phyloP scores from a whole-genome alignment of 2,329 filamentous ascomycete species.

The Knoxdaviesia capensis region DNA sequence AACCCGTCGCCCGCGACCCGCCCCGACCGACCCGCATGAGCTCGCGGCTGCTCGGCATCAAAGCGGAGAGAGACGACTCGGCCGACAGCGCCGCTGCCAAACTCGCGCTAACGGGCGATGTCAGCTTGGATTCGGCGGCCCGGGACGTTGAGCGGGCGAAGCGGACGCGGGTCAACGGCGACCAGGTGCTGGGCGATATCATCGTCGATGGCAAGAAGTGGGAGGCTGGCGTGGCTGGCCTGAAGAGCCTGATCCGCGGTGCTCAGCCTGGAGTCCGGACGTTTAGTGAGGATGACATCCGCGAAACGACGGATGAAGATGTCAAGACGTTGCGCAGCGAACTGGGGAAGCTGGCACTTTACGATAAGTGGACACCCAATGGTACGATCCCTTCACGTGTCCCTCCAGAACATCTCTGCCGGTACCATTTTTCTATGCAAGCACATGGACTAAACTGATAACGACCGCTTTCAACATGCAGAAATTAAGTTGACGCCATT shows the following conservation, averaged over 20 bases:
- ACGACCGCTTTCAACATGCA: constrained; percentile 12
- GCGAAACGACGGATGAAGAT: constrained; percentile 57
- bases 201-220: constrained; percentile 63
- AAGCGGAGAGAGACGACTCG: constrained; percentile 22
- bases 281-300: constrained; percentile 67
- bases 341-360: constrained; percentile 60
- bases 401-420: too few relatives aligned
- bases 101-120: constrained; percentile 19
- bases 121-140: constrained; percentile 23
- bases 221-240: constrained; percentile 44
- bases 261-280: constrained; percentile 69
- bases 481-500: constrained; percentile 86
- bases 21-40: constrained; percentile 33
- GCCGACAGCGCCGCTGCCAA: neutral
- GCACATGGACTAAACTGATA: neutral
- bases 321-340: constrained; percentile 52
- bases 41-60: constrained; percentile 34
- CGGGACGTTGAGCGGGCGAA: constrained; percentile 31
- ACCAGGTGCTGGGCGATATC: constrained; percentile 56
- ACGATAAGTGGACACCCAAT: constrained; percentile 67
- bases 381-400: constrained; percentile 22
- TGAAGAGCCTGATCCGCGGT: constrained; percentile 36
- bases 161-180: constrained; percentile 27
- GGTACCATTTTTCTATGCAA: neutral
- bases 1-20: constrained; percentile 25